Evolutionary conservation across 148 eudicot genomes (phyloP).

Genomic region (Amaranthus palmeri): DNA sequence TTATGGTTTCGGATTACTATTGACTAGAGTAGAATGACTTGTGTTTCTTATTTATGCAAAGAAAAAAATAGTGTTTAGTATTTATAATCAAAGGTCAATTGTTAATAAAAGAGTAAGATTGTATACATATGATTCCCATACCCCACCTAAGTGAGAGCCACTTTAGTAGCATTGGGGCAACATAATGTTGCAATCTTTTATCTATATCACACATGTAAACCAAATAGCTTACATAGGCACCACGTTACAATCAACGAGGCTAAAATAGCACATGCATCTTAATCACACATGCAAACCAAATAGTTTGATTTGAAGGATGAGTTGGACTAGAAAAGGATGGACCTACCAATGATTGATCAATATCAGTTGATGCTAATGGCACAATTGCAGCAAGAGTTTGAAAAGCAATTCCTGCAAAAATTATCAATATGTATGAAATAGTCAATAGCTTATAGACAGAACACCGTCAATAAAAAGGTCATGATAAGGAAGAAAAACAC

Average conservation of each 20-base stretch:
- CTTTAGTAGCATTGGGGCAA: no score
- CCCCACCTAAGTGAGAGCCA: no score
- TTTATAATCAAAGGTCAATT: no score
- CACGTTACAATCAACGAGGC: no score
- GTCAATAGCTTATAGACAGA: conserved; percentile 6
- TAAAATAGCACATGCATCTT: no score
- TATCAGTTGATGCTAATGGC: conserved; percentile 62
- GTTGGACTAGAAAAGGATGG: conserved; percentile 3
- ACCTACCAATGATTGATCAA: conserved; percentile 72
- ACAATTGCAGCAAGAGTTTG: conserved; percentile 82
- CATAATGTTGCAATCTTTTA: not conserved
- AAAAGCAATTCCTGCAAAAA: conserved; percentile 71
- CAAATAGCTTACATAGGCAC: not conserved
- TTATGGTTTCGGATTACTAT: no score
- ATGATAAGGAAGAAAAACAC: not conserved
- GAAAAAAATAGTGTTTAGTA: no score
- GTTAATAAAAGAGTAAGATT: no score
- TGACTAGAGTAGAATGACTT: no score
- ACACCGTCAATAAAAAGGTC: not conserved
- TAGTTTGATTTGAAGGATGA: not conserved
- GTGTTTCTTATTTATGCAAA: no score
- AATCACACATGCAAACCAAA: not conserved
- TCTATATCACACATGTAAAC: not conserved
- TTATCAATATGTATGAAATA: not conserved
- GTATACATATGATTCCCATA: no score